Base-by-base conservation (phyloP, 1,139 yeast genomes). In the Candida glucosophila region DNA sequence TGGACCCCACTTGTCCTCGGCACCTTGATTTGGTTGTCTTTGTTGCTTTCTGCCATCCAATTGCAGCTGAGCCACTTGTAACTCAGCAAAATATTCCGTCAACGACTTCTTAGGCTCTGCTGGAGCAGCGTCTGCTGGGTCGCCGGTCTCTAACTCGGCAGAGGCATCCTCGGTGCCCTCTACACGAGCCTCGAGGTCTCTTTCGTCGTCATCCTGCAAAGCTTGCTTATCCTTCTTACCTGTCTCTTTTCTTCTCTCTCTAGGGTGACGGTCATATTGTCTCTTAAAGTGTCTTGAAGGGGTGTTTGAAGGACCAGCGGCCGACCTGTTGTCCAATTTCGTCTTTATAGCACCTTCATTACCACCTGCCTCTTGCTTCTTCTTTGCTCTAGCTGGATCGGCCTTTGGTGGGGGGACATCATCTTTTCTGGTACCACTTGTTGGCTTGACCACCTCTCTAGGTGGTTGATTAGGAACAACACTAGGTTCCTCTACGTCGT, bases 301-400 rank as follows among this genome's bases (percentile, higher is more conserved):
- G 32, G 71, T 63, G 23, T 65, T 35, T 24, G 70, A 59, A 53
- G 83, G 77, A 35, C 68, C 78, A 38, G 74, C 65, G 41, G 71
- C 72, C 33, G 69, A 56, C 54, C 61, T 75, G 88, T 88, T 88
- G 67, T 77, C 74, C 52, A 58, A 49, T 68, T 74, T 77, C 73
- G 67, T 75, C 63, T 72, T 80, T 58, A 77, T 63, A 39, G 93
- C 95, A 48, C 85, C 95, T 52, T 86, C 95, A 68, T 85, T 88
- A 57, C 94, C 95, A 43, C 78, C 59, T 33, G 76, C 62, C 56
- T 70, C 70, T 52, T 77, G 66, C 59, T 67, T 69, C 62, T 82
- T 79, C 66, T 69, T 80, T 44, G 94, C 88, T 64, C 70, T 77
- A 44, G 88, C 59, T 53, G 80, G 78, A 67, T 78, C 81, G 39